Base-by-base conservation (phyloP, 2,329 filamentous ascomycete genomes). In the Zasmidium angulare region DNA sequence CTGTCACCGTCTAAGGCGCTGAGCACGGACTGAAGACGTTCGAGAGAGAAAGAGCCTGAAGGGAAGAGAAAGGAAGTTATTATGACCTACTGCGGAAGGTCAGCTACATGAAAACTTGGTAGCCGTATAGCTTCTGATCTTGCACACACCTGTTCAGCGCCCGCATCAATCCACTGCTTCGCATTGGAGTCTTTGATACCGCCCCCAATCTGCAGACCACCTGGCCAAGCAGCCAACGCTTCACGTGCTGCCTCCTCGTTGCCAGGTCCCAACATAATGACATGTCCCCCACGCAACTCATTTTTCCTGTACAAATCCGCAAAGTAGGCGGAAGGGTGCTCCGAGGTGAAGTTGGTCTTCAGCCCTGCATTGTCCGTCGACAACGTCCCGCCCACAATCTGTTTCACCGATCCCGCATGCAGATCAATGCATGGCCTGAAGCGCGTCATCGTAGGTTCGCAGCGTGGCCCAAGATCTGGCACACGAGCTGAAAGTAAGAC, bases 361-460 rank as follows among this genome's bases (percentile, higher is more conserved):
- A 98, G 83, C 24, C 66, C 68, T 7, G 69, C 56, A 48, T 66
- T 63, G 29, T 68, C 63, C 20, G 61, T 65, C 84, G 77, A 89
- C 63, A 99, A 84, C 1, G 95, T 98, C 60, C 95, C 93, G 68
- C 95, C 95, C 46, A 99, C 93, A 68, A 99, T 99, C 76, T 99
- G 95, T 81, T 99, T 99, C 60, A 99, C 95, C 73, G 93, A 89
- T 14, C 95, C 95, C n/a, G 93, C 89, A 76, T 99, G 95, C 55
- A 99, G 85, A 78, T 99, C 95, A 76, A 99, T 98, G 73, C 95
- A 99, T 20, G 95, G 95, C 43, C 95, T 84, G 73, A 99, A 99
- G 68, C 88, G 87, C 2, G 95, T 98, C 95, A 99, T 96, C 47
- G 46, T 69, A n/a, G 51, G 53, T 43, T 43, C 14, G 36, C 6